Evolutionary conservation across 331 rosid genomes (phyloP).

Genomic region (Stylosanthes scabra): DNA sequence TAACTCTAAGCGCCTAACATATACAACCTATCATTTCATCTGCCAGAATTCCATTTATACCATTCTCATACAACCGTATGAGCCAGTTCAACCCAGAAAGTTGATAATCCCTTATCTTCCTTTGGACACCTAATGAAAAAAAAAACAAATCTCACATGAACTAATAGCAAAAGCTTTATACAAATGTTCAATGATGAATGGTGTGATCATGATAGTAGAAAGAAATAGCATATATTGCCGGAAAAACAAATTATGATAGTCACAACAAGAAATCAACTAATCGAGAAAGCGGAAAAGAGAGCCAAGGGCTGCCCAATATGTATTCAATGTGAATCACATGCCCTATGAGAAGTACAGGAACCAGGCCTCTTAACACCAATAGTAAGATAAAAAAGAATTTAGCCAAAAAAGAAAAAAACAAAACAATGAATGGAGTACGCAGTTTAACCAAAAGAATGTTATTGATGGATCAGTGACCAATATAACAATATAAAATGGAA

Average conservation of each 20-base stretch:
- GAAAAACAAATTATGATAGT: not conserved
- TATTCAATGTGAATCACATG: conserved; percentile 5
- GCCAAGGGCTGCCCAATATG: not conserved
- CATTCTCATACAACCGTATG: conserved; percentile 92
- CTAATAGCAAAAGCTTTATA: not conserved
- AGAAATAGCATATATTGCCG: not conserved
- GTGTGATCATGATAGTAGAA: too few relatives aligned
- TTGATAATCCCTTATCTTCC: conserved; percentile 98
- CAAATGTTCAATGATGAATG: not conserved
- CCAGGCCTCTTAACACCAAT: conserved; percentile 5
- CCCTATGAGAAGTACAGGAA: not conserved
- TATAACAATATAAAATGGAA: too few relatives aligned
- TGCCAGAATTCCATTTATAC: conserved; percentile 98
- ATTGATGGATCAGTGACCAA: conserved; percentile 10
- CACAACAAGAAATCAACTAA: not conserved
- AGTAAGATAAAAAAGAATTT: too few relatives aligned
- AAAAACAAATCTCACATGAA: conserved; percentile 26
- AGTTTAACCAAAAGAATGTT: not conserved
- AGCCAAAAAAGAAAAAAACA: not conserved
- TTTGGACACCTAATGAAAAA: conserved; percentile 78
- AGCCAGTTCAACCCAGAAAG: conserved; percentile 98
- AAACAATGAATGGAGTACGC: not conserved
- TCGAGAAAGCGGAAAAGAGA: not conserved
- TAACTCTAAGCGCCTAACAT: not conserved
- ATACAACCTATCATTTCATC: conserved; percentile 85